phyloP scores from a whole-genome alignment of 2,329 filamentous ascomycete species.

The Cladosporium austrohemisphaericum region DNA sequence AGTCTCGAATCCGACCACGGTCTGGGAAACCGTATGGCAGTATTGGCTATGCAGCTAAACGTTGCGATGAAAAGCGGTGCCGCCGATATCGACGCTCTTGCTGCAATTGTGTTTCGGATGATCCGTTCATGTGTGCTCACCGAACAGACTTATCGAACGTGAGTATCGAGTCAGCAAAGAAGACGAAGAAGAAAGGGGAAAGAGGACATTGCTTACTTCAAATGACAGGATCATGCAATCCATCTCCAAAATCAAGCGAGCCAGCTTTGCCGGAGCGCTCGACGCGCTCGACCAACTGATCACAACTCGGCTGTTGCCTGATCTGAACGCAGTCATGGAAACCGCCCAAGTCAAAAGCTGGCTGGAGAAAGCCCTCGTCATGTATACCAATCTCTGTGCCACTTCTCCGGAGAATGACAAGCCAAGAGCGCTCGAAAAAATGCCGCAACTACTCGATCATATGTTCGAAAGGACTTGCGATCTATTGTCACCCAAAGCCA shows the following conservation, averaged over 20 bases:
- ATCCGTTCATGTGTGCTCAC: constrained; percentile 58
- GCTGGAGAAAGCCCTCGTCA: constrained; percentile 67
- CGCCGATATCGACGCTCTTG: constrained; percentile 39
- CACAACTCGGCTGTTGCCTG: constrained; percentile 49
- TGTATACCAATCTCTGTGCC: constrained; percentile 39
- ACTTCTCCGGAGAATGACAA: background rate
- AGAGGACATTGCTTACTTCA: too few species aligned
- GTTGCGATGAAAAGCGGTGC: constrained; percentile 50
- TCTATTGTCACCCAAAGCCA: constrained; percentile 56
- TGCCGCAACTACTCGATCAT: constrained; percentile 34
- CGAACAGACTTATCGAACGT: constrained; percentile 60
- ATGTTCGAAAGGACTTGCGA: constrained; percentile 46
- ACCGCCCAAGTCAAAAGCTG: constrained; percentile 41
- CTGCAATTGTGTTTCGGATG: constrained; percentile 57
- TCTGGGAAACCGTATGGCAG: constrained; percentile 54
- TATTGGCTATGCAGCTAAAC: constrained; percentile 66
- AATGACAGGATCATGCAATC: constrained; percentile 57
- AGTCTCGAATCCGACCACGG: constrained; percentile 63
- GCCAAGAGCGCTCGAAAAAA: background rate
- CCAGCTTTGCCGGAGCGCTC: constrained; percentile 38
- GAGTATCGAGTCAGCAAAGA: constrained; percentile 17
- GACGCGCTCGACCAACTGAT: constrained; percentile 63
- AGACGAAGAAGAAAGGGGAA: background rate
- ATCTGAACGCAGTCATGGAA: constrained; percentile 30
- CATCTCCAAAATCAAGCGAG: constrained; percentile 58